phyloP scores from a whole-genome alignment of 2,329 filamentous ascomycete genomes.

The Colletotrichum salicis region DNA sequence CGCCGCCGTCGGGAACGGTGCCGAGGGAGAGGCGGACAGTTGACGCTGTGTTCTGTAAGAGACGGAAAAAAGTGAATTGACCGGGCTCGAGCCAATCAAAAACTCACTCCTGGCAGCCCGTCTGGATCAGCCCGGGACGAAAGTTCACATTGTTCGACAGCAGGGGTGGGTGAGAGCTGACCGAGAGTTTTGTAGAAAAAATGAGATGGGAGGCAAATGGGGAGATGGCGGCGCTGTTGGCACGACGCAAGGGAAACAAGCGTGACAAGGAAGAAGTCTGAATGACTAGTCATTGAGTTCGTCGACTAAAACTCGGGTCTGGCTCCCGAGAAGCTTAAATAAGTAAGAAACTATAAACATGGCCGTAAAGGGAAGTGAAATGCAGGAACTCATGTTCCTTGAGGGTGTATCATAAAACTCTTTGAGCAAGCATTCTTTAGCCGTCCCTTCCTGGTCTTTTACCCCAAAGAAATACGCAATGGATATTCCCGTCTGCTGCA shows the following conservation, averaged over 20 bases:
- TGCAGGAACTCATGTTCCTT: conserved; percentile 22
- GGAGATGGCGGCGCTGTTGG: neutral
- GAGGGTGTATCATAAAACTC: conserved; percentile 23
- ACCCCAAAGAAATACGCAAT: neutral
- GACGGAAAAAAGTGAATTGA: neutral
- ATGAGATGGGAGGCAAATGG: conserved; percentile 14
- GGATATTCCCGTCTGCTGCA: neutral
- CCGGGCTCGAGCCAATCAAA: neutral
- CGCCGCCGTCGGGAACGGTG: neutral
- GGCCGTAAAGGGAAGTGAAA: conserved; percentile 12
- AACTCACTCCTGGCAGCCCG: neutral
- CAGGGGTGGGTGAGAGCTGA: neutral
- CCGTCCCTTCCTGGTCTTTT: conserved; percentile 7
- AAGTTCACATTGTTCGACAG: neutral
- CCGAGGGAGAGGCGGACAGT: neutral
- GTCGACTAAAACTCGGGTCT: conserved; percentile 13
- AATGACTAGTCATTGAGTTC: conserved; percentile 10
- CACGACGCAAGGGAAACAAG: neutral
- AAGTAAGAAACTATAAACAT: conserved; percentile 14
- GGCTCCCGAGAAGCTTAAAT: conserved; percentile 19
- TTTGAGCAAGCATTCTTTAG: conserved; percentile 1
- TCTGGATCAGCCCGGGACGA: neutral
- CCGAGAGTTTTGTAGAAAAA: neutral
- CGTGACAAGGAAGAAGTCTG: conserved; percentile 1
- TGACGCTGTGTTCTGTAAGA: neutral